Evolutionary conservation across 2,329 filamentous ascomycete species (phyloP).

Genomic region (Aspergillus brunneoviolaceus): DNA sequence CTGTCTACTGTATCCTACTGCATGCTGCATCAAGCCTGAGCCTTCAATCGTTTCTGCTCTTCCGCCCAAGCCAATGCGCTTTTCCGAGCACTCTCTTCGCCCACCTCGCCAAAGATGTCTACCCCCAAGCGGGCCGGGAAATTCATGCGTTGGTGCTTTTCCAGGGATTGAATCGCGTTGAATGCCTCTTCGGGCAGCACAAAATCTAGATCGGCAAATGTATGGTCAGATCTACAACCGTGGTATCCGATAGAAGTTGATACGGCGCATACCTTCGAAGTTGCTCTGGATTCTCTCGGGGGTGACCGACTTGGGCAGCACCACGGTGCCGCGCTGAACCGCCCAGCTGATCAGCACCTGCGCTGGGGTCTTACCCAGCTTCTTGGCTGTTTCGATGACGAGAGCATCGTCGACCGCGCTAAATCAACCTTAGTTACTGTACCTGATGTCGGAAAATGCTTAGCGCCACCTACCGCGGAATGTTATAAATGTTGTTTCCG

Average conservation of each 20-base stretch:
- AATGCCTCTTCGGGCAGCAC: slow-evolving; percentile 16
- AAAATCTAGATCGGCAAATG: slow-evolving; percentile 10
- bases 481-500: slow-evolving; percentile 38
- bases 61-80: slow-evolving; percentile 18
- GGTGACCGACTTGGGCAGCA: slow-evolving; percentile 18
- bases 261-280: slow-evolving; percentile 9
- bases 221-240: background rate
- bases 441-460: background rate
- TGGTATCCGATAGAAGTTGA: too few relatives aligned
- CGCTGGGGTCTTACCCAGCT: slow-evolving; percentile 12
- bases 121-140: slow-evolving; percentile 17
- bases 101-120: slow-evolving; percentile 18
- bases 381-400: slow-evolving; percentile 13
- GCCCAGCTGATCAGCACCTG: slow-evolving; percentile 19
- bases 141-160: slow-evolving; percentile 17
- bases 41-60: slow-evolving; percentile 10
- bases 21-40: slow-evolving; percentile 14
- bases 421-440: background rate
- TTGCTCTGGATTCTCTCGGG: slow-evolving; percentile 18
- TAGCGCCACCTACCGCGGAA: slow-evolving; percentile 12
- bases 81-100: slow-evolving; percentile 13
- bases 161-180: slow-evolving; percentile 14
- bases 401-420: slow-evolving; percentile 18
- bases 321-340: slow-evolving; percentile 17
- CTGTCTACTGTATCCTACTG: background rate